Conservation (phyloP, 805 yeast species). For the Zygoascus tannicola region DNA sequence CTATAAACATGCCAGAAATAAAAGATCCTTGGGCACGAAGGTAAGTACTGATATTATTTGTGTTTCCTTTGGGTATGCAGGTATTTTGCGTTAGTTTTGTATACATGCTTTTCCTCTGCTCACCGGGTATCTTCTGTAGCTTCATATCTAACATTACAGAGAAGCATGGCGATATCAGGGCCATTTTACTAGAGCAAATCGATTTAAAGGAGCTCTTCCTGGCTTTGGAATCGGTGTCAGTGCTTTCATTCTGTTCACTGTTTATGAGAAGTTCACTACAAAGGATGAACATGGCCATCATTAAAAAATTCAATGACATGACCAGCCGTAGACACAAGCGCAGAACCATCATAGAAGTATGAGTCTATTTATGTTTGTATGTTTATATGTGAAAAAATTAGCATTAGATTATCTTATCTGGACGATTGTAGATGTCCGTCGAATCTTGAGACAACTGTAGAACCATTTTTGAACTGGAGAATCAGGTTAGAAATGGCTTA, state of each 20-base stretch:
- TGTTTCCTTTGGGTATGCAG: not conserved
- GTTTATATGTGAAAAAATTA: too few relatives aligned
- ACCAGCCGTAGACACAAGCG: too few relatives aligned
- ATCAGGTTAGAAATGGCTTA: too few relatives aligned
- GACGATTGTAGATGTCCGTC: too few relatives aligned
- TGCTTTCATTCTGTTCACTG: conserved; percentile 58
- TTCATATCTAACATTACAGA: conserved; percentile 31
- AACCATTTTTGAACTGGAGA: too few relatives aligned
- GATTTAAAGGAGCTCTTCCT: conserved; percentile 66
- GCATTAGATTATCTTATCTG: too few relatives aligned
- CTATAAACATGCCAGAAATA: conserved; percentile 18
- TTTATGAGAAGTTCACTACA: conserved; percentile 39
- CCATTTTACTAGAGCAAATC: conserved; percentile 59
- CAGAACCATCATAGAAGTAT: too few relatives aligned
- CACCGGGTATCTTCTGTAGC: not conserved
- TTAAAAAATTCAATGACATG: too few relatives aligned
- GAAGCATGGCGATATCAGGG: conserved; percentile 91
- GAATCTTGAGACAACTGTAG: too few relatives aligned
- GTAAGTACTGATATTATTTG: conserved; percentile 29
- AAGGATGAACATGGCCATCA: not conserved
- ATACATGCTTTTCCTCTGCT: not conserved
- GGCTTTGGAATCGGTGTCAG: conserved; percentile 73
- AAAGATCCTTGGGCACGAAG: conserved; percentile 45
- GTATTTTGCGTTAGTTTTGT: conserved; percentile 1
- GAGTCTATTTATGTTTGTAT: too few relatives aligned